These are phyloP conservation scores for Haplosporangium sp. DNA, from an alignment of 371 early-diverging fungal species.

Conservation along the genomic window DNA sequence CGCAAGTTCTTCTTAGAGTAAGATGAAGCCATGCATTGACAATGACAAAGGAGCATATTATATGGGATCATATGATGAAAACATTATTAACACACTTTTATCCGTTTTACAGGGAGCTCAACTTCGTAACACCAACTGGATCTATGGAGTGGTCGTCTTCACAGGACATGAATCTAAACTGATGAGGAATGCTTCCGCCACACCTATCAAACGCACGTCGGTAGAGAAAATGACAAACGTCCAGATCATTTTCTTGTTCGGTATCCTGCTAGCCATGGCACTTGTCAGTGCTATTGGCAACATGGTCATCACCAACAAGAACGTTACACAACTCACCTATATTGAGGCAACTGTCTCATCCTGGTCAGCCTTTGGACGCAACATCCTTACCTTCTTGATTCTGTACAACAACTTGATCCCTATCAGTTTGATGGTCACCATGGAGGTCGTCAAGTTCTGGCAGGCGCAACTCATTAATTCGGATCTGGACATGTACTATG, in stretches of 20 bases:
- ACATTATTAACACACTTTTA: too few species aligned
- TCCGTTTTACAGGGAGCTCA: constrained; percentile 82
- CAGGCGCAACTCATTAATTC: constrained; percentile 62
- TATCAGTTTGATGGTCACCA: constrained; percentile 92
- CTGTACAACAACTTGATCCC: constrained; percentile 93
- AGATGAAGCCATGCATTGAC: not conserved
- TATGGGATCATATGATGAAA: too few species aligned
- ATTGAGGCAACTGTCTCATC: constrained; percentile 24
- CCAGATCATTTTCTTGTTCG: constrained; percentile 89
- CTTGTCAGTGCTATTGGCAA: constrained; percentile 88
- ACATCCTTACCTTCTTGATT: constrained; percentile 89
- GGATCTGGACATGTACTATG: constrained; percentile 59
- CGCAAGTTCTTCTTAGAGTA: constrained; percentile 80
- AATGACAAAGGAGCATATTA: not conserved
- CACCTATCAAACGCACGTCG: constrained; percentile 89
- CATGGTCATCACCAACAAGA: constrained; percentile 64
- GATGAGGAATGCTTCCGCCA: constrained; percentile 82
- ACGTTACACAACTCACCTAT: constrained; percentile 56
- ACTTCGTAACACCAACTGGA: constrained; percentile 88
- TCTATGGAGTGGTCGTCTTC: constrained; percentile 81
- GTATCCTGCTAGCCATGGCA: constrained; percentile 85
- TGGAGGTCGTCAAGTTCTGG: constrained; percentile 91
- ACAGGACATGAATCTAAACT: constrained; percentile 92
- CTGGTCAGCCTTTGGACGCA: constrained; percentile 69
- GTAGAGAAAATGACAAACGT: constrained; percentile 93